These are phyloP conservation scores for Oryza coarctata DNA, from an alignment of 176 grass and related monocot genomes.

Conservation along the genomic window DNA sequence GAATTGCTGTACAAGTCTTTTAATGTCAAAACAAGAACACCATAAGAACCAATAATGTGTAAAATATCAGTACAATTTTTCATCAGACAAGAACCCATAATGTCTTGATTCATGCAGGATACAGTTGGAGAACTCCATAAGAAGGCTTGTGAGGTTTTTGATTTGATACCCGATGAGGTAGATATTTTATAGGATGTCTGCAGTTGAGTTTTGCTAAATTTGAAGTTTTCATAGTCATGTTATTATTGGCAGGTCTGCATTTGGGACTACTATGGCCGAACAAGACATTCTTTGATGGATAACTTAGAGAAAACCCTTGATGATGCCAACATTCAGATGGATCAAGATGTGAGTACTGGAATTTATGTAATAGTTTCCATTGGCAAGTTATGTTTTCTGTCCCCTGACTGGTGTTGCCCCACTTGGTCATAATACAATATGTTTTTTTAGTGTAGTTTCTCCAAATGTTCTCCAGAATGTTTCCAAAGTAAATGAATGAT, in stretches of 20 bases:
- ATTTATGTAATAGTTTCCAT: slow-evolving; percentile 5
- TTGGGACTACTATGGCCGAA: slow-evolving; percentile 90
- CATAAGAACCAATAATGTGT: background rate
- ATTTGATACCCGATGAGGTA: slow-evolving; percentile 86
- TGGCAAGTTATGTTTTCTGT: slow-evolving; percentile 13
- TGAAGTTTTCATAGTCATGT: slow-evolving; percentile 26
- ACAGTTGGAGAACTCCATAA: slow-evolving; percentile 82
- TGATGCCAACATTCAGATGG: slow-evolving; percentile 98
- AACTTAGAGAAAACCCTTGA: slow-evolving; percentile 95
- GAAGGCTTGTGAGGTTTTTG: slow-evolving; percentile 83
- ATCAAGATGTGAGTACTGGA: slow-evolving; percentile 74
- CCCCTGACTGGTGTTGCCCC: slow-evolving; percentile 10
- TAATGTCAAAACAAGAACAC: background rate
- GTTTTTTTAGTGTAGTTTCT: slow-evolving; percentile 8
- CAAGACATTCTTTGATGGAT: slow-evolving; percentile 96
- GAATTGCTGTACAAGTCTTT: slow-evolving; percentile 6
- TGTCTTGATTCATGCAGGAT: slow-evolving; percentile 54
- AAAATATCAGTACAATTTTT: background rate
- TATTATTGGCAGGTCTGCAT: slow-evolving; percentile 63
- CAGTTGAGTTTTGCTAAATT: background rate
- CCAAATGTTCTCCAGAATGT: background rate
- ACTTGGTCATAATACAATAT: background rate
- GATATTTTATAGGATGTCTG: slow-evolving; percentile 16
- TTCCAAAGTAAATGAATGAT: slow-evolving; percentile 35
- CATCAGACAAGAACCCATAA: background rate